These are phyloP conservation scores for Hymenochaete sp. DNA, from an alignment of 1,284 basidiomycete species.

Conservation along the genomic window DNA sequence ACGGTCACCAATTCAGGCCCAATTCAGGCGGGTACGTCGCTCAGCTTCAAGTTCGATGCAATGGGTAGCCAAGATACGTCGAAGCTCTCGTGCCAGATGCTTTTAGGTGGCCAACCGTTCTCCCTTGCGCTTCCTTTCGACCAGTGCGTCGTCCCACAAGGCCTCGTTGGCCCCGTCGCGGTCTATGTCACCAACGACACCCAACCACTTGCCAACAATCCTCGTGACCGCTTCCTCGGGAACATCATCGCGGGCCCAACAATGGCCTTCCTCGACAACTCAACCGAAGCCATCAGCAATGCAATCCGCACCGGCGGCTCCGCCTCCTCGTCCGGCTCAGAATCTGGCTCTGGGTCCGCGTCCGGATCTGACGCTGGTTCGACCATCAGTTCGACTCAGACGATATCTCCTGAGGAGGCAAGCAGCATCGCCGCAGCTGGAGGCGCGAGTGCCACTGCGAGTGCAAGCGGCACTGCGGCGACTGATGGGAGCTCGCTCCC, in stretches of 20 bases:
- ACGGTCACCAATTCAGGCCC: conserved; percentile 54
- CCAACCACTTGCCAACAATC: conserved; percentile 57
- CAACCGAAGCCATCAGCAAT: conserved; percentile 41
- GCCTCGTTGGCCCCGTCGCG: conserved; percentile 63
- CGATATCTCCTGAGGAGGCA: conserved; percentile 40
- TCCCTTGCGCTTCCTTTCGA: conserved; percentile 51
- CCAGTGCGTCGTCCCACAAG: conserved; percentile 52
- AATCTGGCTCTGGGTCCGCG: conserved; percentile 14
- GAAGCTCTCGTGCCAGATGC: conserved; percentile 68
- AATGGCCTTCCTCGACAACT: conserved; percentile 56
- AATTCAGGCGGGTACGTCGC: conserved; percentile 44
- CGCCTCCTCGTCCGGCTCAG: neutral
- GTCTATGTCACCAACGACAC: conserved; percentile 59
- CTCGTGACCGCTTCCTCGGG: conserved; percentile 48
- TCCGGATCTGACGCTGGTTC: conserved; percentile 16
- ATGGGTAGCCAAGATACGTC: conserved; percentile 40
- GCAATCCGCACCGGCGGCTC: conserved; percentile 31
- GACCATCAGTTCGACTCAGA: conserved; percentile 22
- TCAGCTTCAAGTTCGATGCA: conserved; percentile 53
- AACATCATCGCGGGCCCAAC: conserved; percentile 66
- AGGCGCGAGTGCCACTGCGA: conserved; percentile 12
- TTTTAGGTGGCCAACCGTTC: conserved; percentile 51
- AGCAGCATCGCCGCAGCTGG: conserved; percentile 36
- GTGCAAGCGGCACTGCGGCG: conserved; percentile 16
- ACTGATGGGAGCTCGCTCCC: conserved; percentile 19